These are phyloP conservation scores for Trichosporon coremiiforme DNA, from an alignment of 1,284 basidiomycete species.

Conservation along the genomic window DNA sequence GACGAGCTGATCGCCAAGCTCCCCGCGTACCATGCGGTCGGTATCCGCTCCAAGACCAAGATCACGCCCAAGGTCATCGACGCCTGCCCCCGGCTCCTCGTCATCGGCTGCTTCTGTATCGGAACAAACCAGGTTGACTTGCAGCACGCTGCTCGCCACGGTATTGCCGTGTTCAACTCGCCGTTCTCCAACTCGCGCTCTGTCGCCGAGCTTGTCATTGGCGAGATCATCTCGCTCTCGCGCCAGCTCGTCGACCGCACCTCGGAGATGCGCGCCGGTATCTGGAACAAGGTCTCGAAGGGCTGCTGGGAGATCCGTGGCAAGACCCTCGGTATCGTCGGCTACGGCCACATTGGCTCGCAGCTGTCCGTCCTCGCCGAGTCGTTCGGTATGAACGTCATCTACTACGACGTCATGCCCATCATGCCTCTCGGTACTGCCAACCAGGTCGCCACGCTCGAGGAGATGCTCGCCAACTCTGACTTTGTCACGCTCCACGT, in stretches of 20 bases:
- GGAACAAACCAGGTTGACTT: slow-evolving; percentile 99
- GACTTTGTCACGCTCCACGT: slow-evolving; percentile 98
- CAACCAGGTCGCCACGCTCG: slow-evolving; percentile 80
- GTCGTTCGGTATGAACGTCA: slow-evolving; percentile 91
- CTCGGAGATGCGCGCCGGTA: slow-evolving; percentile 81
- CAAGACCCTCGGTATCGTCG: slow-evolving; percentile 96
- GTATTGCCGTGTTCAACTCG: slow-evolving; percentile 99
- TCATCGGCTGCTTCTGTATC: slow-evolving; percentile 99
- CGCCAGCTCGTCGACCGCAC: slow-evolving; percentile 90
- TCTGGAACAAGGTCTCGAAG: slow-evolving; percentile 99
- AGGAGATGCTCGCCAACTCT: slow-evolving; percentile 72
- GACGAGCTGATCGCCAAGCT: slow-evolving; percentile 88
- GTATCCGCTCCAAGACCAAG: slow-evolving; percentile 96
- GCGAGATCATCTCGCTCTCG: slow-evolving; percentile 90
- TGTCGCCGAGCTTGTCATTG: slow-evolving; percentile 96
- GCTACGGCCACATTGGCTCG: slow-evolving; percentile 97
- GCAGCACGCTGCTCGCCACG: slow-evolving; percentile 75
- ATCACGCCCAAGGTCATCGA: slow-evolving; percentile 88
- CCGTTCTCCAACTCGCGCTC: slow-evolving; percentile 99
- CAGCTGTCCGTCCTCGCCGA: slow-evolving; percentile 97
- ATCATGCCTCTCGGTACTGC: slow-evolving; percentile 98
- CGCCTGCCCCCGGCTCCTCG: slow-evolving; percentile 84
- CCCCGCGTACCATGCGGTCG: slow-evolving; percentile 87
- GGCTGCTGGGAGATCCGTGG: slow-evolving; percentile 97
- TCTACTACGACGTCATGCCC: slow-evolving; percentile 94